phyloP scores from a whole-genome alignment of 2,329 filamentous ascomycete species.

The Colletotrichum horii region DNA sequence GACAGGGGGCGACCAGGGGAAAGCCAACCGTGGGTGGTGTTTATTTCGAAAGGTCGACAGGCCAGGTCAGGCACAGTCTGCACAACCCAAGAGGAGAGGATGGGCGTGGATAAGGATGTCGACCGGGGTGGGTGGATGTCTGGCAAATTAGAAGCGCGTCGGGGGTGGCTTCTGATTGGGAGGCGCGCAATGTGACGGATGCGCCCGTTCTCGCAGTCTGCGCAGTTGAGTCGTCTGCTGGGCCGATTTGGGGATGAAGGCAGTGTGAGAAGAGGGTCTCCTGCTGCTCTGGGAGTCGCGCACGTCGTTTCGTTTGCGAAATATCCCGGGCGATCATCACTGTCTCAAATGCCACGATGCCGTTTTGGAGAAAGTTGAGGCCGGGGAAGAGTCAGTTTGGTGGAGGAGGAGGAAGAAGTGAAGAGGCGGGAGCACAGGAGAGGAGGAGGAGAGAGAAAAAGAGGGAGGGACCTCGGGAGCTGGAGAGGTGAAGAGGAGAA shows the following conservation, averaged over 20 bases:
- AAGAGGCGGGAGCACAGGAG: not conserved
- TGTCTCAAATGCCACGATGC: not conserved
- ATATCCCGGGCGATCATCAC: slow-evolving; percentile 9
- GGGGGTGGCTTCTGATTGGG: slow-evolving; percentile 5
- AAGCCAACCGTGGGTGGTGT: not conserved
- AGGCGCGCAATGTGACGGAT: slow-evolving; percentile 18
- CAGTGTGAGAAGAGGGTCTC: not conserved
- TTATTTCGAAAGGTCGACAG: not conserved
- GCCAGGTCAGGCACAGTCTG: not conserved
- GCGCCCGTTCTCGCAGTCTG: slow-evolving; percentile 11
- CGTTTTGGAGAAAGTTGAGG: not conserved
- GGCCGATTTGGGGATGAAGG: slow-evolving; percentile 3
- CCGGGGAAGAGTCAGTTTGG: not conserved
- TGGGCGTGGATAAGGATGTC: not conserved
- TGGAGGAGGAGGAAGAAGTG: not conserved
- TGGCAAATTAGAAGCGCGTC: slow-evolving; percentile 19
- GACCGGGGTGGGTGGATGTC: slow-evolving; percentile 3
- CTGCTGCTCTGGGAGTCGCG: not conserved
- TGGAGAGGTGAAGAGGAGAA: not conserved
- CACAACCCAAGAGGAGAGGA: not conserved
- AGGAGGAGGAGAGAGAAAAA: not conserved
- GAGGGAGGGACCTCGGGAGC: not conserved
- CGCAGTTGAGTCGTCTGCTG: not conserved
- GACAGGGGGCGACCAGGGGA: not conserved
- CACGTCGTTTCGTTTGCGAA: not conserved